phyloP scores from a whole-genome alignment of 1,284 basidiomycete genomes.

The Ustilago trichophora region DNA sequence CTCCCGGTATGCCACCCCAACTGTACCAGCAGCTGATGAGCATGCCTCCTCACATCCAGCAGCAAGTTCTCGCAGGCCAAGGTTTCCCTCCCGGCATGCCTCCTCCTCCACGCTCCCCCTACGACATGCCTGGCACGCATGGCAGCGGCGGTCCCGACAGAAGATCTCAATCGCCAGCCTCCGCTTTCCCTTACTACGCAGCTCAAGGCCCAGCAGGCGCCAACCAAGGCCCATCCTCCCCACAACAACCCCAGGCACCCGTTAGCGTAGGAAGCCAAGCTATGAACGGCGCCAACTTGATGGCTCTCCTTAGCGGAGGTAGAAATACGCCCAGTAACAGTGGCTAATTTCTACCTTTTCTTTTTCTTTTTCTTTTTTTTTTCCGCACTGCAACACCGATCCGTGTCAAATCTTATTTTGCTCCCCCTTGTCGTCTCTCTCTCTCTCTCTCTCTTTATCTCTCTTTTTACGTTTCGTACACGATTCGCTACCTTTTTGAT shows the following conservation, averaged over 20 bases:
- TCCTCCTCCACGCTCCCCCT: slow-evolving; percentile 22
- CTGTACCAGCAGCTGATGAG: slow-evolving; percentile 60
- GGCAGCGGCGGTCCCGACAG: slow-evolving; percentile 2
- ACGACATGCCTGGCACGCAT: slow-evolving; percentile 24
- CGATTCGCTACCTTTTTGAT: too few relatives aligned
- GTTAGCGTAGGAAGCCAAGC: slow-evolving; percentile 31
- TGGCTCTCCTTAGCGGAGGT: slow-evolving; percentile 38
- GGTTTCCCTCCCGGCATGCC: slow-evolving; percentile 34
- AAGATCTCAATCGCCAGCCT: slow-evolving; percentile 13
- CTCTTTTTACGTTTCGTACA: too few relatives aligned
- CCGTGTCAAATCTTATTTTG: too few relatives aligned
- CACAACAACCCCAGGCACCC: slow-evolving; percentile 4
- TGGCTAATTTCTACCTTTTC: too few relatives aligned
- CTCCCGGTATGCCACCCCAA: slow-evolving; percentile 55
- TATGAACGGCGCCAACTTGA: slow-evolving; percentile 45
- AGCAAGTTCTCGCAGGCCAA: slow-evolving; percentile 47
- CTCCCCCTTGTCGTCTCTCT: too few relatives aligned
- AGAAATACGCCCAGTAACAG: slow-evolving; percentile 25
- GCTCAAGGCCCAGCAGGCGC: not conserved
- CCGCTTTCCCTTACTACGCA: slow-evolving; percentile 31
- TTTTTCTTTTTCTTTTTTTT: too few relatives aligned
- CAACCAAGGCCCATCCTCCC: not conserved
- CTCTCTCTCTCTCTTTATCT: too few relatives aligned
- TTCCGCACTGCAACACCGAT: too few relatives aligned
- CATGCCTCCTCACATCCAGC: slow-evolving; percentile 59